A percentile compares a stretch with the other conserved stretches of the same genome.
These are phyloP conservation scores for Aspergillus sp. DNA, from an alignment of 2,329 filamentous ascomycete species.

Conservation along the genomic window DNA sequence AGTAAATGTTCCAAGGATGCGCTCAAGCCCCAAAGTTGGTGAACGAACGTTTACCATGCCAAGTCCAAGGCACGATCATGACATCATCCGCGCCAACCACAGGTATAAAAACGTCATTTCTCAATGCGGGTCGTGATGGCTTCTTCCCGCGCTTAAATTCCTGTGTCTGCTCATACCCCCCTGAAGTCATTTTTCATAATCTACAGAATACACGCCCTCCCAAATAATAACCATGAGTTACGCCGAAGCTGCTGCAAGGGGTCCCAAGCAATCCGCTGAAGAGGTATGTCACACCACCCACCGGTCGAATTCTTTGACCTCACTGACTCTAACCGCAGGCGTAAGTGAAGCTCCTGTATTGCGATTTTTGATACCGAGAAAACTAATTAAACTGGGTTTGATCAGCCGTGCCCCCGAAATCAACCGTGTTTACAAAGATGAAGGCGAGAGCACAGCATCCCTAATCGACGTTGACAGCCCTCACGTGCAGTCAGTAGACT, in stretches of 20 bases:
- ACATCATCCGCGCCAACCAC: too few species aligned
- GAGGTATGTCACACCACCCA: conserved; percentile 39
- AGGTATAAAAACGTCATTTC: too few species aligned
- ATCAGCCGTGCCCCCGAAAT: conserved; percentile 44
- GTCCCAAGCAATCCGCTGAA: conserved; percentile 48
- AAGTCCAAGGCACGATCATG: too few species aligned
- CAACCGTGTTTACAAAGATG: conserved; percentile 38
- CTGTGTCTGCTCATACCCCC: not conserved
- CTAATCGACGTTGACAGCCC: conserved; percentile 50
- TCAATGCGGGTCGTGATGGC: too few species aligned
- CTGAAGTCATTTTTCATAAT: not conserved
- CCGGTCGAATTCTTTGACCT: conserved; percentile 1
- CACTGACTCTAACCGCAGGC: conserved; percentile 28
- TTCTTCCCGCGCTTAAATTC: too few species aligned
- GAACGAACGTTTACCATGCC: too few species aligned
- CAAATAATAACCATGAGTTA: conserved; percentile 44
- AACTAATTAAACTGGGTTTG: not conserved
- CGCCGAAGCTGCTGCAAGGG: conserved; percentile 49
- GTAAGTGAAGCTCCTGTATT: conserved; percentile 29
- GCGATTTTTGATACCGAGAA: not conserved
- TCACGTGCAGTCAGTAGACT: conserved; percentile 44
- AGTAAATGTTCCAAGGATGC: too few species aligned
- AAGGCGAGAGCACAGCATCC: conserved; percentile 43
- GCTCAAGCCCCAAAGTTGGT: too few species aligned
- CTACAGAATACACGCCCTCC: not conserved